These are phyloP conservation scores for Cryomyces minteri DNA, from an alignment of 495 filamentous ascomycete genomes.

Conservation along the genomic window DNA sequence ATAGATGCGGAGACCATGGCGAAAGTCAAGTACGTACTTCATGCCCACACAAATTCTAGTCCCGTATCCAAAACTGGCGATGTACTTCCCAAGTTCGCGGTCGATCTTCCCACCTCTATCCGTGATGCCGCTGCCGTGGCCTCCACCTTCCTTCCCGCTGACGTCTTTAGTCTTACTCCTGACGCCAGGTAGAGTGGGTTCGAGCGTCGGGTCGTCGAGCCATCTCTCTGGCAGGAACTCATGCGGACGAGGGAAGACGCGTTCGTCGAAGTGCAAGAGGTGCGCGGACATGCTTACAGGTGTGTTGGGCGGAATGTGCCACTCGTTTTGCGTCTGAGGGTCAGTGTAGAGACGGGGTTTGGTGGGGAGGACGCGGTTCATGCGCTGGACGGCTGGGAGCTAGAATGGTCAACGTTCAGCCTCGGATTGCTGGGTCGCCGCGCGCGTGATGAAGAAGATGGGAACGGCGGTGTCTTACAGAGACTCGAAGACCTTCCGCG, in stretches of 20 bases:
- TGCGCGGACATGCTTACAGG: slow-evolving; percentile 3
- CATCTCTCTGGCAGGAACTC: slow-evolving; percentile 5
- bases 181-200: no score
- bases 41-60: slow-evolving; percentile 20
- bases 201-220: neutral
- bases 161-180: no score
- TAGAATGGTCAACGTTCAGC: no score
- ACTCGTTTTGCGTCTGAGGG: neutral
- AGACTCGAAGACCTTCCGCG: no score
- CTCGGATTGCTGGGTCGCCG: no score
- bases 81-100: slow-evolving; percentile 6
- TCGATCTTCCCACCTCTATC: neutral
- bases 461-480: no score
- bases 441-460: no score
- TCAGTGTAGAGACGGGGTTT: neutral
- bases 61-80: slow-evolving; percentile 18
- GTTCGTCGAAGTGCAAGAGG: slow-evolving; percentile 2
- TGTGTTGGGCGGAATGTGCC: slow-evolving; percentile 8
- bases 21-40: neutral
- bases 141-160: neutral
- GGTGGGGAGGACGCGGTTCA: neutral
- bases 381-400: neutral
- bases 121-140: neutral
- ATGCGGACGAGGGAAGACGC: slow-evolving; percentile 4
- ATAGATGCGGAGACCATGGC: no score